These are phyloP conservation scores for Trichomonascaceae sp. DNA, from an alignment of 1,139 yeast genomes.

Conservation along the genomic window DNA sequence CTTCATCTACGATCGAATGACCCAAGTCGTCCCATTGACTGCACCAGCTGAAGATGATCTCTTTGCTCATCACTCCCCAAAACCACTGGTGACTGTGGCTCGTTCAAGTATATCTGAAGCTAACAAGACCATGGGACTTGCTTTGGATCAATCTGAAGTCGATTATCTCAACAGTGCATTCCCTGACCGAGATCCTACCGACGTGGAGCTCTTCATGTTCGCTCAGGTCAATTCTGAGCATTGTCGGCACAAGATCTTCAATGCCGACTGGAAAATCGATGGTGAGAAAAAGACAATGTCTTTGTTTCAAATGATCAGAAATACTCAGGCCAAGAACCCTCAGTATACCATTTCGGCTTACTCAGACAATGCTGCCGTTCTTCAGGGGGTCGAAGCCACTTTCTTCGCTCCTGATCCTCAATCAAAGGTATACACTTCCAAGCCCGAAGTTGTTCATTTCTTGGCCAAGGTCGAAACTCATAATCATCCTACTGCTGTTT, in stretches of 20 bases:
- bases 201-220: conserved; percentile 97
- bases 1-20: conserved; percentile 90
- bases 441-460: conserved; percentile 76
- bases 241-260: conserved; percentile 98
- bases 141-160: conserved; percentile 88
- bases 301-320: conserved; percentile 91
- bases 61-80: conserved; percentile 74
- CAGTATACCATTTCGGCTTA: conserved; percentile 88
- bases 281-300: conserved; percentile 66
- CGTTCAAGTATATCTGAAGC: conserved; percentile 63
- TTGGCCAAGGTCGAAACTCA: conserved; percentile 96
- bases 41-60: conserved; percentile 64
- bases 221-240: conserved; percentile 99
- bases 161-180: conserved; percentile 77
- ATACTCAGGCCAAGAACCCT: conserved; percentile 78
- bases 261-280: conserved; percentile 97
- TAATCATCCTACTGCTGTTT: conserved; percentile 98
- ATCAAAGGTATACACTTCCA: conserved; percentile 67
- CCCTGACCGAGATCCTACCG: conserved; percentile 91
- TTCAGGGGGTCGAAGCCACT: conserved; percentile 65
- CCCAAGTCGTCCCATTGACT: conserved; percentile 54
- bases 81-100: conserved; percentile 69
- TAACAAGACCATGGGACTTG: conserved; percentile 80
- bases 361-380: conserved; percentile 97
- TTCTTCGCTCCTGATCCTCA: conserved; percentile 75